Base-by-base conservation (phyloP, 2,329 filamentous ascomycete species). In the Cercospora beticola region DNA sequence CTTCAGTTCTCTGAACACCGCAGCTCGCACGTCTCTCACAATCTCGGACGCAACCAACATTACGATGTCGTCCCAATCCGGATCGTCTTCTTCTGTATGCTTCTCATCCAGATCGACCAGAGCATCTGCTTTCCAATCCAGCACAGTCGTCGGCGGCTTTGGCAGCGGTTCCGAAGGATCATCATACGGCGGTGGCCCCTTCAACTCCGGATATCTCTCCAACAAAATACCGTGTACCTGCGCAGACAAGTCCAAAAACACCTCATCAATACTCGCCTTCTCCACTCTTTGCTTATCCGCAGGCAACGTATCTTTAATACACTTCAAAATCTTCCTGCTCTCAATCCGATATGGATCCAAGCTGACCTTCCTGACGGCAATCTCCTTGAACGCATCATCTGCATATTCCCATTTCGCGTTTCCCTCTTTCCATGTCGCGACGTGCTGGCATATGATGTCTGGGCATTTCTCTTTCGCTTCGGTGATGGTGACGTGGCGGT, bases 61-160 rank as follows among this genome's bases (percentile, higher is more conserved):
- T 16, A 88, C 91, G 72, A 98, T 86, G 82, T 99, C 95, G 79
- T 99, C 94, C 95, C 95, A 99, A 80, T 99, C 95, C 0, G 93
- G 92, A 76, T 96, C 91, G 73, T 90, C 86, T 21, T 90, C 86
- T 79, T 97, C 94, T 10, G 87, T 87, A 69, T 93, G 87, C 26
- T 84, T 83, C 46, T 88, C 84, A 72, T 95, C 89, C 65, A 72
- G 46, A 54, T 72, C 71, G 0, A 72, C 69, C 31, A 72, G 52
- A n/a, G 71, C 71, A 81, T 97, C 93, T 0, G 90, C 87, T 70
- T 90, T 83, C 94, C 94, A 97, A 77, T 96, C 90, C 18, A 97
- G 80, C 0, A 89, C 91, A 1, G 90, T 90, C 0, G 86, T 89
- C 0, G 88, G 87, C 23, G 94, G 93, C 33, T 88, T 83, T 3